Conservation (phyloP, 495 filamentous ascomycete species). For the Beverwykella pulmonaria region DNA sequence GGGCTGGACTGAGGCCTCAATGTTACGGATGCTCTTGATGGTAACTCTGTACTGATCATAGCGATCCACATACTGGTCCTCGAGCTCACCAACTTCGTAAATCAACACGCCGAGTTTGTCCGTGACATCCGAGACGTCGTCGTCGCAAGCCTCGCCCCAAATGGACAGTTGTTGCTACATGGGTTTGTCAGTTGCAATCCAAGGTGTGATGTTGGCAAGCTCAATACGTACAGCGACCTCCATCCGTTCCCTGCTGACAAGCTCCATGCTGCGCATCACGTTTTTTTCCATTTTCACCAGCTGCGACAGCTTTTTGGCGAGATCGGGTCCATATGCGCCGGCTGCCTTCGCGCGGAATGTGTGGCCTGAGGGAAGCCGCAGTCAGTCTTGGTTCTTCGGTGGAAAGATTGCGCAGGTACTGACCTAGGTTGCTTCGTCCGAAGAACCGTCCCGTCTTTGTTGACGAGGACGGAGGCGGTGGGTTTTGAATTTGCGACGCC, state of each 20-base stretch:
- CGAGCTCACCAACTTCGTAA: slow-evolving; percentile 97
- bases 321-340: slow-evolving; percentile 92
- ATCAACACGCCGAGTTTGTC: slow-evolving; percentile 97
- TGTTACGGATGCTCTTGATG: slow-evolving; percentile 98
- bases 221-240: slow-evolving; percentile 80
- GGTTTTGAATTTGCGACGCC: slow-evolving; percentile 85
- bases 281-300: slow-evolving; percentile 99
- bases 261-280: slow-evolving; percentile 96
- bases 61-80: slow-evolving; percentile 96
- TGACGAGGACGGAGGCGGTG: slow-evolving; percentile 84
- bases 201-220: slow-evolving; percentile 12
- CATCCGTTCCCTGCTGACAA: slow-evolving; percentile 93
- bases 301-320: slow-evolving; percentile 95
- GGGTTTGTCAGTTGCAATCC: slow-evolving; percentile 39
- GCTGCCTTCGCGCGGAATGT: slow-evolving; percentile 87
- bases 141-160: slow-evolving; percentile 95
- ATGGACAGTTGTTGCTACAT: slow-evolving; percentile 92
- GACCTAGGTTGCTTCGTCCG: slow-evolving; percentile 81
- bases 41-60: slow-evolving; percentile 99
- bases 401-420: slow-evolving; percentile 44
- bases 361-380: slow-evolving; percentile 67
- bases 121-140: slow-evolving; percentile 97
- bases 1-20: slow-evolving; percentile 96
- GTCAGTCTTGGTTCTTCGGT: slow-evolving; percentile 7
- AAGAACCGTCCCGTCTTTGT: slow-evolving; percentile 91